These are phyloP conservation scores for Kewa caespitosa DNA, from an alignment of 179 eudicot genomes.

Conservation along the genomic window DNA sequence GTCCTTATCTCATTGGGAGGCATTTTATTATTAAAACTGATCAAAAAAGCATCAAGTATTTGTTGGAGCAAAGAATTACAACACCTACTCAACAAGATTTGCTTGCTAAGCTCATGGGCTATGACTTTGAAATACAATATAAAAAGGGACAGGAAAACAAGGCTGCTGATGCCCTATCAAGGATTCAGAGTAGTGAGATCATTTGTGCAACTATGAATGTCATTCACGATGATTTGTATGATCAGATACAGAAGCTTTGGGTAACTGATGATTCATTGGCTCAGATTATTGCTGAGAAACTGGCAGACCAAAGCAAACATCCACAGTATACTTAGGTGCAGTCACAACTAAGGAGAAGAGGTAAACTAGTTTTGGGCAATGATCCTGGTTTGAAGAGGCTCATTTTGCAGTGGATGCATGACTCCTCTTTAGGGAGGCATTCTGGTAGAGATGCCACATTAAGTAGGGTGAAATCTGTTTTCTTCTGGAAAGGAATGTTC, in stretches of 20 bases:
- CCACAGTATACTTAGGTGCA: neutral
- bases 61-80: neutral
- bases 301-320: too few relatives aligned
- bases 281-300: neutral
- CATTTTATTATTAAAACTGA: neutral
- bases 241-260: neutral
- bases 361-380: neutral
- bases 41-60: neutral
- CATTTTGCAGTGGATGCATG: neutral
- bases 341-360: neutral
- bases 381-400: neutral
- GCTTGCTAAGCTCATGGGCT: neutral
- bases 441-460: neutral
- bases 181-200: neutral
- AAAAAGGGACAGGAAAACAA: neutral
- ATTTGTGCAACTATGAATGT: neutral
- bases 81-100: constrained; percentile 2
- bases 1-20: neutral
- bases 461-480: neutral
- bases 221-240: neutral
- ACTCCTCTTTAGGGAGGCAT: neutral
- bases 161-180: constrained; percentile 2
- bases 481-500: neutral
- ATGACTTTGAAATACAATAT: neutral
- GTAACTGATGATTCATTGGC: neutral